phyloP scores from a whole-genome alignment of 805 yeast species.

The Candida patagonica region DNA sequence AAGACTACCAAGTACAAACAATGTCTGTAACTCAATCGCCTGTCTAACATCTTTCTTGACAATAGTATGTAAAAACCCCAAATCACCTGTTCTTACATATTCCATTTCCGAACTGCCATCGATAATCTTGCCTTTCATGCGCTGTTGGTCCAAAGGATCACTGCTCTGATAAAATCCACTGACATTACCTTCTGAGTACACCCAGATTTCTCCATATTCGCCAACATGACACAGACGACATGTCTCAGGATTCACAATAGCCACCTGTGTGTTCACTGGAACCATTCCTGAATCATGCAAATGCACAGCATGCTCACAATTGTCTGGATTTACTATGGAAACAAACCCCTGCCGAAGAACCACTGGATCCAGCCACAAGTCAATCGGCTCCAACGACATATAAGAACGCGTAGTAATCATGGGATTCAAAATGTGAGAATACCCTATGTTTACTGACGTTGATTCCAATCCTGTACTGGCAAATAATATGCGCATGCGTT shows the following conservation, averaged over 20 bases:
- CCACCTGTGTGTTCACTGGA: constrained; percentile 87
- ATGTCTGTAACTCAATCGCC: constrained; percentile 50
- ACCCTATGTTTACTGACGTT: constrained; percentile 66
- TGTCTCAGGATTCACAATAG: constrained; percentile 94
- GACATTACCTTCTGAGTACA: constrained; percentile 77
- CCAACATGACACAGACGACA: constrained; percentile 69
- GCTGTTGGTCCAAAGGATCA: constrained; percentile 43
- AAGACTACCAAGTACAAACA: constrained; percentile 77
- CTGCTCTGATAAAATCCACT: constrained; percentile 45
- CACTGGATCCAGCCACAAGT: constrained; percentile 75
- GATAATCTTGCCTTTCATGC: constrained; percentile 53
- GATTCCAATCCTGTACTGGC: constrained; percentile 55
- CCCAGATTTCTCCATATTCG: constrained; percentile 97
- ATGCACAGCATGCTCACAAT: constrained; percentile 57
- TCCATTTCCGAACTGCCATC: constrained; percentile 50
- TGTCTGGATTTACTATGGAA: constrained; percentile 66
- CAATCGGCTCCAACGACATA: constrained; percentile 80
- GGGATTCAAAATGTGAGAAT: constrained; percentile 73
- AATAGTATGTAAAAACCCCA: constrained; percentile 83
- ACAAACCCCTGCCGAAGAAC: constrained; percentile 87
- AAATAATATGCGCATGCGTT: constrained; percentile 52
- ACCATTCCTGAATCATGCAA: constrained; percentile 95
- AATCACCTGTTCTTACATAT: constrained; percentile 84
- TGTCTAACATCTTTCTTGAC: constrained; percentile 27
- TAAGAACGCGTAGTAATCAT: constrained; percentile 78